A percentile compares a stretch with the other conserved stretches of the same genome.
phyloP scores from a whole-genome alignment of 352 stramenopile species.

The Globisporangium heterothallicum region DNA sequence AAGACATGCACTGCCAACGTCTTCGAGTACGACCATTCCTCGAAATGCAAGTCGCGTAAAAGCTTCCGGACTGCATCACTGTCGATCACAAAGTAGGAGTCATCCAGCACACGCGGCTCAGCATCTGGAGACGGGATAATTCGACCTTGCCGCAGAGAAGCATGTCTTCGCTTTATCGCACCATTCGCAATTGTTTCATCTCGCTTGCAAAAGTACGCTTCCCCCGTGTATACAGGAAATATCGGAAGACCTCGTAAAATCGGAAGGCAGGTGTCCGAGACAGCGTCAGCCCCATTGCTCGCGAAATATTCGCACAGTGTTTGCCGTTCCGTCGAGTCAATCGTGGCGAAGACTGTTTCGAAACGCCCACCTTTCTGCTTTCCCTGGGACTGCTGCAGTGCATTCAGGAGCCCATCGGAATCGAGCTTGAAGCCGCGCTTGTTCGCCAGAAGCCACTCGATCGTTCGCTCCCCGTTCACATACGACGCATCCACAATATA shows the following conservation, averaged over 20 bases:
- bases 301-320: constrained; percentile 41
- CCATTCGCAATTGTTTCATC: neutral
- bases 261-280: constrained; percentile 30
- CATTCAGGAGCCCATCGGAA: constrained; percentile 36
- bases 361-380: constrained; percentile 26
- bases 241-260: constrained; percentile 46
- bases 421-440: constrained; percentile 41
- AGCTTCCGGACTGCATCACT: constrained; percentile 35
- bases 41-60: constrained; percentile 37
- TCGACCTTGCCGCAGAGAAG: constrained; percentile 13
- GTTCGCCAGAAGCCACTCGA: constrained; percentile 35
- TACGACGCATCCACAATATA: constrained; percentile 36
- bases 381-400: constrained; percentile 29
- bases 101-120: constrained; percentile 40
- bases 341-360: constrained; percentile 30
- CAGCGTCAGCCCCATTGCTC: constrained; percentile 22
- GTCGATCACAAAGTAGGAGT: constrained; percentile 40
- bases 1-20: constrained; percentile 65
- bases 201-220: neutral
- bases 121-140: constrained; percentile 37
- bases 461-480: constrained; percentile 31
- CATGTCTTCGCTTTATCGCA: neutral
- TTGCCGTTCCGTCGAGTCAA: constrained; percentile 21
- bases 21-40: constrained; percentile 49
- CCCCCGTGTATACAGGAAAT: constrained; percentile 30